Percentiles rank a stretch among this genome's conserved stretches.
Conservation (phyloP, 768 basidiomycete genomes). For the Rhizopogon rudus region DNA sequence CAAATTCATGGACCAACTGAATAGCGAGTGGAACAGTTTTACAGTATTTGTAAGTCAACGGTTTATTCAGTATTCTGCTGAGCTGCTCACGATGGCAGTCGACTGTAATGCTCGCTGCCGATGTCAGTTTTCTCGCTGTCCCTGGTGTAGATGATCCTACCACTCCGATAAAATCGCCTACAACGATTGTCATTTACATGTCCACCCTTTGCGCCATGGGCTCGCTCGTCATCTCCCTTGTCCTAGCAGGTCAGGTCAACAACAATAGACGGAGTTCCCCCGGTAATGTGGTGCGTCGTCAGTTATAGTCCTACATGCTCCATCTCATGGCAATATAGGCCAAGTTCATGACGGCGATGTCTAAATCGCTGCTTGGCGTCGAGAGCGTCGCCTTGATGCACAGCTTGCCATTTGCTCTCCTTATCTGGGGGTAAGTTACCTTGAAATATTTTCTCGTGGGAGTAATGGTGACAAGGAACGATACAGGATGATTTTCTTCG, state of each 20-base stretch:
- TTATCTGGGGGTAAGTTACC: conserved; percentile 26
- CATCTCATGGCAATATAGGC: not conserved
- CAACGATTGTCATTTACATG: conserved; percentile 31
- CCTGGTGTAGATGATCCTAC: conserved; percentile 28
- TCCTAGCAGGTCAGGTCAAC: conserved; percentile 33
- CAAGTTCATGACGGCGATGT: conserved; percentile 14
- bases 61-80: not conserved
- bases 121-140: conserved; percentile 50
- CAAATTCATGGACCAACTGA: conserved; percentile 34
- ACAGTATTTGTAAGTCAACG: conserved; percentile 39
- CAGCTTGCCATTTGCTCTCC: conserved; percentile 27
- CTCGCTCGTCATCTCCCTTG: conserved; percentile 29
- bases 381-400: conserved; percentile 28
- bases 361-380: conserved; percentile 12
- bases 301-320: not conserved
- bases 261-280: conserved; percentile 16
- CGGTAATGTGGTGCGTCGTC: conserved; percentile 23
- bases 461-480: not conserved
- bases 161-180: conserved; percentile 9
- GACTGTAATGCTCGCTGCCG: conserved; percentile 47
- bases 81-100: conserved; percentile 23
- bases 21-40: conserved; percentile 42
- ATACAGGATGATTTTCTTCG: conserved; percentile 8
- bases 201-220: conserved; percentile 33
- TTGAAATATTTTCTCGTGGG: not conserved